Evolutionary conservation across 2,329 filamentous ascomycete species (phyloP).

Genomic region (Apiospora sp.): DNA sequence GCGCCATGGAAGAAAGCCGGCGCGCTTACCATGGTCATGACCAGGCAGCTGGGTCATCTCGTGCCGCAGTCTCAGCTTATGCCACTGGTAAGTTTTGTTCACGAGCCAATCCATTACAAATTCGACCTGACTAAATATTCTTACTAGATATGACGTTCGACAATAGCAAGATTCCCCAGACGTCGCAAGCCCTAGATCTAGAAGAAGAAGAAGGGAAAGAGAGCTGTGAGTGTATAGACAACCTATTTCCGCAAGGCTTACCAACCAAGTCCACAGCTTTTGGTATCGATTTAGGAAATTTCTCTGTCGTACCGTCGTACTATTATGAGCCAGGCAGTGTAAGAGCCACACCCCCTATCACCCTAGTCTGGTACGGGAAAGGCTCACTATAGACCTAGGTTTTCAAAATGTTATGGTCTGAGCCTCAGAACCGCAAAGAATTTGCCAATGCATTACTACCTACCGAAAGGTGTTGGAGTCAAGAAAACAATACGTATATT

Average conservation of each 20-base stretch:
- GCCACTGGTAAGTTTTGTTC: background rate
- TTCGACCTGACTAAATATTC: background rate
- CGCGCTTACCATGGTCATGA: background rate
- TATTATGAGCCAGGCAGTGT: conserved; percentile 3
- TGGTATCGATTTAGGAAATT: background rate
- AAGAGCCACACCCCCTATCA: background rate
- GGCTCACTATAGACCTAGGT: conserved; percentile 46
- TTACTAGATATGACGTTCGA: background rate
- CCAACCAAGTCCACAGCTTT: background rate
- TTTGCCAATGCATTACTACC: no score
- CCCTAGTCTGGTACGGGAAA: background rate
- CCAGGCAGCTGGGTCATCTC: background rate
- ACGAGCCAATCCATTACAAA: no score
- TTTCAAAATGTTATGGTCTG: conserved; percentile 50
- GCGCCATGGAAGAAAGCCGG: background rate
- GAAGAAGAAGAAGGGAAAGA: background rate
- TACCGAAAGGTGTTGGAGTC: background rate
- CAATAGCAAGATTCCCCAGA: background rate
- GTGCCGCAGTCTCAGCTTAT: background rate
- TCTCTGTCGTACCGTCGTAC: background rate
- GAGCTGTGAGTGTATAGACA: background rate
- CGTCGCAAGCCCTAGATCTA: no score
- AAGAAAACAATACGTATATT: conserved; percentile 49
- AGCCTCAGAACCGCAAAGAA: background rate
- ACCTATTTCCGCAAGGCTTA: background rate